Percentiles rank a stretch among this genome's conserved stretches.
phyloP scores from a whole-genome alignment of 257 asterid species.

The Plantago elongata region DNA sequence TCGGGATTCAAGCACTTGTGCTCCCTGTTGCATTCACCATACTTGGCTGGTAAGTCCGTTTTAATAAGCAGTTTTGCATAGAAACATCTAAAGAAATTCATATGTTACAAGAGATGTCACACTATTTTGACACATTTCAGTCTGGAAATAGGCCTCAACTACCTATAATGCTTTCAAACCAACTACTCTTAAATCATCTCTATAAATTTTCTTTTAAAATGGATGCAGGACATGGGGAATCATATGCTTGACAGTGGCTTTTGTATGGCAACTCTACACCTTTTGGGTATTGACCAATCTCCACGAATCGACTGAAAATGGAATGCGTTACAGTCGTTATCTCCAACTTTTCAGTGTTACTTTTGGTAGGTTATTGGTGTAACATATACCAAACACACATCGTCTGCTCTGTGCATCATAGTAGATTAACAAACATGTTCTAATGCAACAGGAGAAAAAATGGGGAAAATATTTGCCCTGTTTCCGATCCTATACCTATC shows the following conservation, averaged over 20 bases:
- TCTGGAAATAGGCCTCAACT: too few species aligned
- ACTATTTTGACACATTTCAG: constrained; percentile 3
- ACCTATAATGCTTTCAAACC: too few species aligned
- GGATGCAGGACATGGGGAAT: constrained; percentile 73
- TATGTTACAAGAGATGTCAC: too few species aligned
- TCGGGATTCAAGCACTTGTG: constrained; percentile 85
- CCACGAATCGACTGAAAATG: constrained; percentile 68
- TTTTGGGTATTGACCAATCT: constrained; percentile 68
- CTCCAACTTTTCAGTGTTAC: constrained; percentile 74
- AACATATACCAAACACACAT: background rate
- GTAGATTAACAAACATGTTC: background rate
- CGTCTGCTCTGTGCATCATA: too few species aligned
- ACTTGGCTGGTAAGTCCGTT: constrained; percentile 63
- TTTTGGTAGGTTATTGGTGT: constrained; percentile 40
- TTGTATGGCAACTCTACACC: constrained; percentile 88
- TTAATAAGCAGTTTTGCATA: too few species aligned
- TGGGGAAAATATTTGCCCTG: constrained; percentile 36
- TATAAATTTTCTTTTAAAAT: too few species aligned
- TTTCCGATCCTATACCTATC: constrained; percentile 75
- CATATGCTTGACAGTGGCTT: constrained; percentile 54
- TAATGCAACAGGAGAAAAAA: constrained; percentile 30
- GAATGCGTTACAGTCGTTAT: constrained; percentile 86
- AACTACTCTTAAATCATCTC: too few species aligned
- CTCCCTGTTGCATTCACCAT: constrained; percentile 88
- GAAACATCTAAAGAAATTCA: too few species aligned